phyloP scores from a whole-genome alignment of 306 rosid genomes.

The Rosa multiflora region DNA sequence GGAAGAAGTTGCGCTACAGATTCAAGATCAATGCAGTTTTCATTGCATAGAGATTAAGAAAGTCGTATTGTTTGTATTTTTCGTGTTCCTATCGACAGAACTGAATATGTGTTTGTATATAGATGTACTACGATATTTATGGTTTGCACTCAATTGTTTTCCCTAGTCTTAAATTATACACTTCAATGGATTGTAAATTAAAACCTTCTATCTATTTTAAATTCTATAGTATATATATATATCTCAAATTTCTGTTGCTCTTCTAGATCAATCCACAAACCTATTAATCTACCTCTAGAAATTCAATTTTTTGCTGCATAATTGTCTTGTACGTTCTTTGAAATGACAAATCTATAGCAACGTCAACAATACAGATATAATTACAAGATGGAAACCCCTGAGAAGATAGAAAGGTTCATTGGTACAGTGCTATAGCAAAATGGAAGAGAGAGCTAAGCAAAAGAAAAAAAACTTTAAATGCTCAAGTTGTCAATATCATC shows the following conservation, averaged over 20 bases:
- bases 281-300: neutral
- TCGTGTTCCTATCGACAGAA: neutral
- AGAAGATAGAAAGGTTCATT: neutral
- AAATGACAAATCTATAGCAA: neutral
- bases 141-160: neutral
- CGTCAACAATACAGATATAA: neutral
- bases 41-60: neutral
- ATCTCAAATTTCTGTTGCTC: neutral
- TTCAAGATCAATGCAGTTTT: neutral
- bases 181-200: neutral
- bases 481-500: slow-evolving; percentile 47
- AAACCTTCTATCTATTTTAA: neutral
- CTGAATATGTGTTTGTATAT: slow-evolving; percentile 8
- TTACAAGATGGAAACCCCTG: slow-evolving; percentile 3
- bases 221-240: neutral
- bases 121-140: neutral
- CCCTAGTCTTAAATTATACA: neutral
- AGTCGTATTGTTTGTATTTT: neutral
- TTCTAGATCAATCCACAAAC: neutral
- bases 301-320: neutral
- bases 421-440: neutral
- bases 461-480: slow-evolving; percentile 15
- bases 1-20: neutral
- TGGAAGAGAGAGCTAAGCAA: neutral
- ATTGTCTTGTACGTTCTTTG: neutral